Evolutionary conservation across 2,329 filamentous ascomycete genomes (phyloP), one percentile per base, ranked within the genome.

Genomic region (Teratosphaeria gauchensis): DNA sequence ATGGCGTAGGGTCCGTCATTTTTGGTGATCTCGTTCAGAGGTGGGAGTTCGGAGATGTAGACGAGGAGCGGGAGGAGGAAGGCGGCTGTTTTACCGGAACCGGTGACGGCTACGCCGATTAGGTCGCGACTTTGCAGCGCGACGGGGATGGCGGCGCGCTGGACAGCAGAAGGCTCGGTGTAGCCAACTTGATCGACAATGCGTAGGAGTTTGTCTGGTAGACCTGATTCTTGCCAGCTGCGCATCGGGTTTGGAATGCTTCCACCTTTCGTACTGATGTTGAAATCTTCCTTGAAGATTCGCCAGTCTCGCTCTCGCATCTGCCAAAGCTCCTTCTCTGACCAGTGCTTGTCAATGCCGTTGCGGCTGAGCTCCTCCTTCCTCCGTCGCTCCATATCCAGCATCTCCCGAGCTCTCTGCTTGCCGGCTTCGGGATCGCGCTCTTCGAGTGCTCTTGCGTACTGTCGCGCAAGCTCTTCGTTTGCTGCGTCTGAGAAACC

Each of bases 201-300:
- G 56, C 92, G 84, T 61, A 97, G 81, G 56, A 99, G 75, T 1
- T 84, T 82, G 61, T 83, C 81, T 2, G 94, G 92, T 46, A 99
- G 79, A 5, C 81, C 81, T 3, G 92, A 95, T 74, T 99, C 94
- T 53, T 82, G 72, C 94, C 94, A 99, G 66, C 81, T 90, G 55
- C 94, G 90, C 92, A 99, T 97, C 0, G 94, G 94, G 68, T 97
- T 92, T 0, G 94, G 94, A 58, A 97, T 90, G 30, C 82, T 82
- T 51, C 92, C 92, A 59, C 94, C 94, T 74, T 96, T 97, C 8
- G 91, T 96, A 48, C 87, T 82, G 71, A 99, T 99, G 67, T 94
- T 95, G 77, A 96, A 97, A 74, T 99, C 92, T 74, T 97, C 94
- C 76, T 97, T 99, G 84, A 99, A 96, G 67, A 99, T 97, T 71